Percentiles rank a stretch among this genome's conserved stretches.
Evolutionary conservation across 1,139 yeast species (phyloP).

Genomic region (Saccharomyces hybrid): DNA sequence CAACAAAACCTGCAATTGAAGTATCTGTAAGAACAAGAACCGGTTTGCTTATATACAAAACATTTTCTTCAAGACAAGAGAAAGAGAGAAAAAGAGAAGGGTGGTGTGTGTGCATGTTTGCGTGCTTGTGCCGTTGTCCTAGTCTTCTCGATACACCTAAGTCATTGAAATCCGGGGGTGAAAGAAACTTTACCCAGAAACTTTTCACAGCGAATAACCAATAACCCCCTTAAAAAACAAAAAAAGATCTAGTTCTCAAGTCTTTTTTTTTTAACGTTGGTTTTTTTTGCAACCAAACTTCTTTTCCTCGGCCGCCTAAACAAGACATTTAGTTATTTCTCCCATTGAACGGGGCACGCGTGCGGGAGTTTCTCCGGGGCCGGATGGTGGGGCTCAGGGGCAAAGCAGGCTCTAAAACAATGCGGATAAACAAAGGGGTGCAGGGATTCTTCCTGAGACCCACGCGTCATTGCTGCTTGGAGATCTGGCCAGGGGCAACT

Average conservation of each 20-base stretch:
- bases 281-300: neutral
- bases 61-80: neutral
- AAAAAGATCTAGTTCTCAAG: neutral
- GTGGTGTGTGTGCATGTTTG: neutral
- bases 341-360: neutral
- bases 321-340: neutral
- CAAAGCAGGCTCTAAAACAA: neutral
- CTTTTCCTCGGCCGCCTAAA: neutral
- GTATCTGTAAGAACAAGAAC: neutral
- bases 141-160: neutral
- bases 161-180: neutral
- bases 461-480: neutral
- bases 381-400: neutral
- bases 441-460: neutral
- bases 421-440: neutral
- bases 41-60: neutral
- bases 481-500: neutral
- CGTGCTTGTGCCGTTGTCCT: neutral
- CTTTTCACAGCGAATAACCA: neutral
- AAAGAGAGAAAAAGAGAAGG: neutral
- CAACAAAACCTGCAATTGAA: neutral
- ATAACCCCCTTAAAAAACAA: neutral
- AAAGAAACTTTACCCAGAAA: neutral
- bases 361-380: neutral
- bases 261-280: neutral